These are phyloP conservation scores for Xylaria digitata DNA, from an alignment of 2,329 filamentous ascomycete genomes.

Conservation along the genomic window DNA sequence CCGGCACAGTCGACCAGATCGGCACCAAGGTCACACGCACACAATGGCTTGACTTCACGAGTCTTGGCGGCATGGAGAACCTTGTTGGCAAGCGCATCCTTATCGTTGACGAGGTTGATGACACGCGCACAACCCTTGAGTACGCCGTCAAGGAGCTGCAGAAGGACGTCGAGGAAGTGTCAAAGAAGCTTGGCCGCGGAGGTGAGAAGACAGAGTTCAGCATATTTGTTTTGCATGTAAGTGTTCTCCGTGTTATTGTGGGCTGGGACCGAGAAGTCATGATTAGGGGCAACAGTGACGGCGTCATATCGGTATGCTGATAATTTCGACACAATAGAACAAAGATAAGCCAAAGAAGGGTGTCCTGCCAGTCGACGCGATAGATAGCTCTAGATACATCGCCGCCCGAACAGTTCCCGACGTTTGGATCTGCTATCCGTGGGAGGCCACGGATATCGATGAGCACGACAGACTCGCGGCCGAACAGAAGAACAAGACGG, in stretches of 20 bases:
- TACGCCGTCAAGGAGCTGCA: conserved; percentile 82
- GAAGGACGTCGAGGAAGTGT: conserved; percentile 89
- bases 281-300: neutral
- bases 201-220: conserved; percentile 85
- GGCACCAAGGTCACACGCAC: conserved; percentile 97
- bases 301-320: conserved; percentile 11
- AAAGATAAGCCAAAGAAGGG: conserved; percentile 99
- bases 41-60: conserved; percentile 93
- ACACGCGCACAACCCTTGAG: conserved; percentile 82
- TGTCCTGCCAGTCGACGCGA: conserved; percentile 79
- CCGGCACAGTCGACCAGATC: conserved; percentile 74
- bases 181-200: conserved; percentile 75
- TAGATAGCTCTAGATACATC: conserved; percentile 77
- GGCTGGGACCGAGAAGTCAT: neutral
- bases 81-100: conserved; percentile 84
- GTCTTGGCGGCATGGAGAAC: conserved; percentile 76
- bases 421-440: conserved; percentile 99
- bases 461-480: conserved; percentile 83
- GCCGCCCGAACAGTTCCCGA: conserved; percentile 91
- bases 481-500: conserved; percentile 53
- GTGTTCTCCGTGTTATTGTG: conserved; percentile 49
- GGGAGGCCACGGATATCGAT: conserved; percentile 95
- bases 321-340: conserved; percentile 68
- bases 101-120: conserved; percentile 88
- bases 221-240: conserved; percentile 93